These are phyloP conservation scores for Mikania micrantha DNA, from an alignment of 129 eudicot genomes.

Conservation along the genomic window DNA sequence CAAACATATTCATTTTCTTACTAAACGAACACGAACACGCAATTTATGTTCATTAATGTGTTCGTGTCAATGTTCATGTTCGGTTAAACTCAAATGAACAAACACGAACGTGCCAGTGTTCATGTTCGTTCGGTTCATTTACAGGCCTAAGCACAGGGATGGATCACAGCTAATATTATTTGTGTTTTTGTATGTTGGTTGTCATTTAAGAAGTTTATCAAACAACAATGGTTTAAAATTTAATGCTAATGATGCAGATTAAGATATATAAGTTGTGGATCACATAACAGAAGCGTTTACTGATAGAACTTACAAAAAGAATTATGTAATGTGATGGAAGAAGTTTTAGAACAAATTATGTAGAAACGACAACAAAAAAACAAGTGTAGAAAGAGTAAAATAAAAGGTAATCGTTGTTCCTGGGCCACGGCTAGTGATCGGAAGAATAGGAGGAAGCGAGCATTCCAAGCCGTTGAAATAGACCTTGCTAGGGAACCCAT, in stretches of 20 bases:
- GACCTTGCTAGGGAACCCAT: slow-evolving; percentile 57
- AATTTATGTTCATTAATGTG: no score
- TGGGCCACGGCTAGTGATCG: slow-evolving; percentile 29
- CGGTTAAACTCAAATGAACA: no score
- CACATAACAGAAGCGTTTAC: slow-evolving; percentile 12
- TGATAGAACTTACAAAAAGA: neutral
- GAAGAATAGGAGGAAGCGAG: slow-evolving; percentile 44
- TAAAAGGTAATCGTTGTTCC: neutral
- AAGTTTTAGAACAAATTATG: slow-evolving; percentile 16
- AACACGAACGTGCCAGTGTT: no score
- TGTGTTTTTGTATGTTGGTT: slow-evolving; percentile 1
- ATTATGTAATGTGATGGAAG: slow-evolving; percentile 4
- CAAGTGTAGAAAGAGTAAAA: slow-evolving; percentile 17
- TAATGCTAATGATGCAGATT: neutral
- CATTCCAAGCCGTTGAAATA: slow-evolving; percentile 66
- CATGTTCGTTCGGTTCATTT: no score
- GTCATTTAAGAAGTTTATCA: neutral
- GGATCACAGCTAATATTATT: neutral
- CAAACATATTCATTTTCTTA: no score
- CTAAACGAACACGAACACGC: no score
- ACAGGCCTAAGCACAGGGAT: no score
- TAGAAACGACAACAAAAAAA: slow-evolving; percentile 13
- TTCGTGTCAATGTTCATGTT: no score
- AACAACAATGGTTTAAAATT: neutral
- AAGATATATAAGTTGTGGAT: slow-evolving; percentile 11